Base-by-base conservation (phyloP, 768 basidiomycete genomes). In the Amanita inopinata region DNA sequence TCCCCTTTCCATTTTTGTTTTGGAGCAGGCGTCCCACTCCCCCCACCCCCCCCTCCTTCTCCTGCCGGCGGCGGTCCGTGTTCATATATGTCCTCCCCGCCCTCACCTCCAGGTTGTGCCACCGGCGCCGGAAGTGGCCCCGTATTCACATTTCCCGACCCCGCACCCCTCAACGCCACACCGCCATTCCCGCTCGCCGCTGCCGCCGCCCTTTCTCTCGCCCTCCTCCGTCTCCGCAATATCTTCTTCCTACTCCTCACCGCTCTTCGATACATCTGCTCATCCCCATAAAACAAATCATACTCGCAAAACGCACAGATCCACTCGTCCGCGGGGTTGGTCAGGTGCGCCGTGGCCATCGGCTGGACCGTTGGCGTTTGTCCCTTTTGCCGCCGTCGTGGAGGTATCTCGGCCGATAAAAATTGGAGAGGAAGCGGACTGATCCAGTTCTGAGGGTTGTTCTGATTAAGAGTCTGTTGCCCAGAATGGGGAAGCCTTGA, bases 301-400 rank as follows among this genome's bases (percentile, higher is more conserved):
- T 91, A 93, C 63, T 98, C 94, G 67, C 94, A 98, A 53, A 84
- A 86, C 48, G 84, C 76, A 58, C 94, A 98, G 46, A 97, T 81
- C 83, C 88, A 96, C 59, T 97, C 94, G 17, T 96, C 90, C 24
- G 62, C 70, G 5, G 80, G 77, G 46, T 76, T 71, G 17, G 69
- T 70, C 40, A 80, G 59, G 3, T 28, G 37, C 12, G 24, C 38
- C 47, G 51, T 58, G 24, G 56, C 33, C 18, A 42, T 44, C 33
- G 50, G 45, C 32, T 40, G 39, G 5, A 36, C 38, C 49, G 5
- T 47, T 39, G 48, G 34, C 40, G 43, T 51, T 53, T 41, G 45
- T 32, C 33, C 49, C 27, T 22, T 47, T 15, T 49, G 45, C 51
- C 53, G 35, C 10, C 58, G 53, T 42, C 61, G 70, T 30, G 72